Evolutionary conservation across 495 filamentous ascomycete species (phyloP), one percentile per base, ranked within the genome.

Genomic region (Aspergillus biplanus): DNA sequence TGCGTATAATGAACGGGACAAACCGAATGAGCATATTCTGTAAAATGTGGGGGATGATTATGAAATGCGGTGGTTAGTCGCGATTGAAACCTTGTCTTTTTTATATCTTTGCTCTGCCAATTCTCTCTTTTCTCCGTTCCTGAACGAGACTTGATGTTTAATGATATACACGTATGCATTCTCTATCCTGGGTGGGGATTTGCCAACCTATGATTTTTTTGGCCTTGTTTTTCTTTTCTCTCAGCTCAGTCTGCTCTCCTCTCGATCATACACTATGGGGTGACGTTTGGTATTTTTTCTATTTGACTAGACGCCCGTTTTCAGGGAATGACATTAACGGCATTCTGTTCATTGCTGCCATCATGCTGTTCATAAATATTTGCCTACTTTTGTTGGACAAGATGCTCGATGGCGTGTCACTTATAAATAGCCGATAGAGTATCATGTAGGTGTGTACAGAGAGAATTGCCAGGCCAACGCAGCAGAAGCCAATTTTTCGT

Each of bases 81-180:
- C 42, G 34, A 33, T 50, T 56, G 15, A 55, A 27, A 13, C 9
- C 48, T n/a, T 62, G 34, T 21, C 8, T 56, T 49, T 62, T 55
- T 48, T 13, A 49, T 15, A 5, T 50, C 42, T 5, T 61, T 27
- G 21, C 47, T 48, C 47, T 52, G 27, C 34, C 42, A 31, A 47
- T 53, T 39, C 33, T 42, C 33, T 54, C 18, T 54, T n/a, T 60
- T 52, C 46, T 49, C 52, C 53, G 37, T 58, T 56, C 18, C 21
- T 61, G 52, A n/a, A 62, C 46, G 54, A 62, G 55, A 31, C 32
- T 63, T 66, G 56, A 65, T 63, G 64, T 56, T 58, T 66, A 50
- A 67, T 58, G 61, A 63, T 63, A 67, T 63, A 60, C 58, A 59
- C 52, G 54, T 31, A 50, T 21, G 21, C 47, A 27, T 31, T 9